Percentiles rank a stretch among this genome's conserved stretches.
Conservation (phyloP, 2,329 filamentous ascomycete species). For the Blastomyces emzantsi region DNA sequence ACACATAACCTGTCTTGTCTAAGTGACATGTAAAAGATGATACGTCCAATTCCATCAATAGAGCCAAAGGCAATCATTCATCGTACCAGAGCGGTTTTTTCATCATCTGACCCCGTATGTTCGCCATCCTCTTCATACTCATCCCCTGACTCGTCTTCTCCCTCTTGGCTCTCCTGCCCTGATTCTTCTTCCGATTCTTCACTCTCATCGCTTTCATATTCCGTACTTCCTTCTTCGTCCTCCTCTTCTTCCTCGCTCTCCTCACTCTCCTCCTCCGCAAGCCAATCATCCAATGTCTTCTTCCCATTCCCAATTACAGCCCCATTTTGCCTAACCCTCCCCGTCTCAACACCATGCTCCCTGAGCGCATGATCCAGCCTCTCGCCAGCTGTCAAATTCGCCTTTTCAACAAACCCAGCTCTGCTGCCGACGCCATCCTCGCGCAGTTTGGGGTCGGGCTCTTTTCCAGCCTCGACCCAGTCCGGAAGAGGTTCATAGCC, state of each 20-base stretch:
- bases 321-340: slow-evolving; percentile 18
- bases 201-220: slow-evolving; percentile 37
- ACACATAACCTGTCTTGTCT: background rate
- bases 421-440: slow-evolving; percentile 44
- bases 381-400: slow-evolving; percentile 42
- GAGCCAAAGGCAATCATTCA: background rate
- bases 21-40: background rate
- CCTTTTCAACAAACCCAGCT: slow-evolving; percentile 31
- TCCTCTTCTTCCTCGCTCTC: slow-evolving; percentile 45
- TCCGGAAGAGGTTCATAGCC: slow-evolving; percentile 74
- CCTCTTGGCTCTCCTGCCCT: slow-evolving; percentile 19
- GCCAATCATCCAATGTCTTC: slow-evolving; percentile 89
- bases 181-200: slow-evolving; percentile 23
- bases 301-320: slow-evolving; percentile 40
- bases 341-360: slow-evolving; percentile 30
- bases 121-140: slow-evolving; percentile 38
- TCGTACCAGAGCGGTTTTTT: slow-evolving; percentile 23
- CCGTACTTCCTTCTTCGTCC: slow-evolving; percentile 32
- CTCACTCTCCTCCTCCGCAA: slow-evolving; percentile 62
- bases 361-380: slow-evolving; percentile 36
- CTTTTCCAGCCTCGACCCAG: slow-evolving; percentile 72
- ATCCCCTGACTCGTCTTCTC: slow-evolving; percentile 32
- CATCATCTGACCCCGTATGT: slow-evolving; percentile 29
- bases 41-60: background rate
- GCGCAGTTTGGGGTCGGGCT: slow-evolving; percentile 67